phyloP scores from a whole-genome alignment of 192 early-diverging fungal species.

The Umbelopsis sp. region DNA sequence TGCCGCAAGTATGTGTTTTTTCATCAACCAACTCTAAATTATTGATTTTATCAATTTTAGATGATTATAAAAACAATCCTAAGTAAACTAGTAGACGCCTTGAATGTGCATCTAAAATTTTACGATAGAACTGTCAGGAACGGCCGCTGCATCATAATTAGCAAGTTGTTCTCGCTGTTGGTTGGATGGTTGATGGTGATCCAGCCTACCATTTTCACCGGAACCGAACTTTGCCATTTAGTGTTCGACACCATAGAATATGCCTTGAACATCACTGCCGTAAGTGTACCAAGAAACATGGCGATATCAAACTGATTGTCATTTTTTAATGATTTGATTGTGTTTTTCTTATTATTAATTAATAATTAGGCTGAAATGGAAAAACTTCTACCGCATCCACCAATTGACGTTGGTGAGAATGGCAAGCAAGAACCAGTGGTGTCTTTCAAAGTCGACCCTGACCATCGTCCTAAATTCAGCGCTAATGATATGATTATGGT shows the following conservation, averaged over 20 bases:
- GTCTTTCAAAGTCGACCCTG: slow-evolving; percentile 35
- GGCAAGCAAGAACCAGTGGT: slow-evolving; percentile 29
- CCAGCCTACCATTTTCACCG: slow-evolving; percentile 59
- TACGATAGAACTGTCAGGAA: slow-evolving; percentile 42
- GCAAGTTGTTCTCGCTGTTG: slow-evolving; percentile 68
- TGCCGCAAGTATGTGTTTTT: too few species aligned
- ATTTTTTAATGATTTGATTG: not conserved
- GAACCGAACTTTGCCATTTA: slow-evolving; percentile 62
- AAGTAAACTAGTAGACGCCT: slow-evolving; percentile 65
- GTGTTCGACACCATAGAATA: slow-evolving; percentile 75
- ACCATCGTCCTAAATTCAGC: slow-evolving; percentile 27
- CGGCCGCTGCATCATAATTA: slow-evolving; percentile 58
- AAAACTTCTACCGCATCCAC: slow-evolving; percentile 36
- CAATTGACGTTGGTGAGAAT: not conserved
- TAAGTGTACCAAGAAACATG: slow-evolving; percentile 5
- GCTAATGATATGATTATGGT: slow-evolving; percentile 23
- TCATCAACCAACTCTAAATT: too few species aligned
- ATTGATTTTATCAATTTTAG: slow-evolving; percentile 19
- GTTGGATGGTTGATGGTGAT: slow-evolving; percentile 78
- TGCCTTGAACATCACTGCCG: slow-evolving; percentile 32
- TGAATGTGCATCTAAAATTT: slow-evolving; percentile 67
- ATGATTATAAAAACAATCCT: slow-evolving; percentile 61
- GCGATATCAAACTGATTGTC: not conserved
- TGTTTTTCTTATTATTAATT: too few species aligned
- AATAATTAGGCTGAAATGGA: slow-evolving; percentile 37